Evolutionary conservation across 805 yeast genomes (phyloP).

Genomic region (Nakazawaea laoshanensis): DNA sequence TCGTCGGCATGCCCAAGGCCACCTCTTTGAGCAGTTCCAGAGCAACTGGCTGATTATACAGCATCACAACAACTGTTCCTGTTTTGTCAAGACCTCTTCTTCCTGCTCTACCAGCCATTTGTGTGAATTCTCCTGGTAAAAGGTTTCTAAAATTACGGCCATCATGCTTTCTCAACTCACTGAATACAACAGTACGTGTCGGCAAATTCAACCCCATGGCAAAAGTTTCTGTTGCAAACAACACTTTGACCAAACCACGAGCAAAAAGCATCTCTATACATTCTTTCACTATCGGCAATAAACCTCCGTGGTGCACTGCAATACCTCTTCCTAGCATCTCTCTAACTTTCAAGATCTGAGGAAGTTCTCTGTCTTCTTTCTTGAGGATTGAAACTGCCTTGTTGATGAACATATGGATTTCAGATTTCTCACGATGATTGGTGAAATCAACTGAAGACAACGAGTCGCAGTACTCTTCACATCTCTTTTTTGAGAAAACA

Average conservation of each 20-base stretch:
- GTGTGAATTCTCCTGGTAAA: constrained; percentile 95
- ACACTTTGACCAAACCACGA: constrained; percentile 74
- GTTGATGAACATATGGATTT: constrained; percentile 88
- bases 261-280: constrained; percentile 89
- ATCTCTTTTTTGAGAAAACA: constrained; percentile 87
- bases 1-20: constrained; percentile 83
- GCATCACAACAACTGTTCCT: constrained; percentile 92
- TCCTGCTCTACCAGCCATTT: constrained; percentile 99
- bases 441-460: constrained; percentile 71
- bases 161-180: constrained; percentile 82
- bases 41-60: constrained; percentile 58
- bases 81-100: constrained; percentile 90
- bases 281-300: constrained; percentile 88
- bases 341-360: constrained; percentile 79
- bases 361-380: constrained; percentile 86
- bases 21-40: constrained; percentile 64
- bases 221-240: constrained; percentile 96
- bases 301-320: constrained; percentile 94
- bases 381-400: constrained; percentile 80
- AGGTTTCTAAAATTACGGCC: constrained; percentile 76
- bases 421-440: constrained; percentile 78
- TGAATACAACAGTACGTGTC: constrained; percentile 90
- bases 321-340: constrained; percentile 85
- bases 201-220: constrained; percentile 98
- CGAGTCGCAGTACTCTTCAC: constrained; percentile 88